Conservation (phyloP, 2,329 filamentous ascomycete species). For the Fragosphaeria purpurea region DNA sequence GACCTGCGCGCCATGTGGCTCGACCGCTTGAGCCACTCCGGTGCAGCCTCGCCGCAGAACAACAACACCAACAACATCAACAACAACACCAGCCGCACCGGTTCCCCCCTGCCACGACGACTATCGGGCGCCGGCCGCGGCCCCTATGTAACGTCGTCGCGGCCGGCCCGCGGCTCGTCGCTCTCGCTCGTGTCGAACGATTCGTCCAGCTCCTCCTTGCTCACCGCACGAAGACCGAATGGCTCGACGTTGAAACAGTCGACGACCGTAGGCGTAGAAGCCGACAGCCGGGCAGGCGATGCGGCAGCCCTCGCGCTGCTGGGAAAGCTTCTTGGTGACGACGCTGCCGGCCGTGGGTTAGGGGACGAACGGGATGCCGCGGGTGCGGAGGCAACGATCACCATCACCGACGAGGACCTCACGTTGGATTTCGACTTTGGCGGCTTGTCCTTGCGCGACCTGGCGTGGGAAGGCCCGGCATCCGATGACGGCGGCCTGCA, state of each 20-base stretch:
- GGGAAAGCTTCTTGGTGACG: slow-evolving; percentile 31
- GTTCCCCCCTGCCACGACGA: slow-evolving; percentile 60
- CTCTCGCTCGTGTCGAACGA: slow-evolving; percentile 68
- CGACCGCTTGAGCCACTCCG: slow-evolving; percentile 64
- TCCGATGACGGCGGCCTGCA: slow-evolving; percentile 23
- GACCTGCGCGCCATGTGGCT: slow-evolving; percentile 63
- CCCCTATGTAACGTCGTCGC: slow-evolving; percentile 57
- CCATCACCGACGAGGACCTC: slow-evolving; percentile 42
- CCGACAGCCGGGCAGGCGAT: slow-evolving; percentile 29
- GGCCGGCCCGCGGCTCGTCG: slow-evolving; percentile 66
- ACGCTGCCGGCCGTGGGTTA: slow-evolving; percentile 11
- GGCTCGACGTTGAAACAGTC: slow-evolving; percentile 58
- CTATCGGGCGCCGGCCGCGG: slow-evolving; percentile 54
- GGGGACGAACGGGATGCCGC: background rate
- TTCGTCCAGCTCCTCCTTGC: slow-evolving; percentile 69
- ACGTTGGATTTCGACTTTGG: slow-evolving; percentile 67
- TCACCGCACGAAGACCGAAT: slow-evolving; percentile 56
- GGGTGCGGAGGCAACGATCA: background rate
- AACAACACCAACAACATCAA: too few relatives aligned
- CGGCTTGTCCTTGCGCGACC: slow-evolving; percentile 64
- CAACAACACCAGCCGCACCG: slow-evolving; percentile 51
- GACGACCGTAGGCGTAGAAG: slow-evolving; percentile 31
- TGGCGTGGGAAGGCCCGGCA: slow-evolving; percentile 35
- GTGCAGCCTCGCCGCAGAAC: slow-evolving; percentile 48
- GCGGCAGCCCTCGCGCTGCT: slow-evolving; percentile 65